Evolutionary conservation across 208 protist genomes (phyloP), one percentile per base, ranked within the genome.

Genomic region (Lotmaria passim): DNA sequence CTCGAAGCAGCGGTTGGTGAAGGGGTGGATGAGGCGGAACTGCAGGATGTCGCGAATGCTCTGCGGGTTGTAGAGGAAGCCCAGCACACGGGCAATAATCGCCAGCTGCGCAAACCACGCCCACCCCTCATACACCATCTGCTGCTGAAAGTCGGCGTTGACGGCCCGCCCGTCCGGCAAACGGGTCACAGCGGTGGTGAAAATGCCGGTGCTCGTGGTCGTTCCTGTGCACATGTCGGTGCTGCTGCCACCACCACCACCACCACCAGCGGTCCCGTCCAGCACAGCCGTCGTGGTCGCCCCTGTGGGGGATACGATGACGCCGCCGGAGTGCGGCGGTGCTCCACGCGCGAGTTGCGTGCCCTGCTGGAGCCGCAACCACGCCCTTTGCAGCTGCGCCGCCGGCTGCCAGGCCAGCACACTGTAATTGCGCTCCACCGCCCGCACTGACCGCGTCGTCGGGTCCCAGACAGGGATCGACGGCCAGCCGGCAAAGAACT

Each of bases 401-500:
- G 47, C 60, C 7, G 51, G 63, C 63, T 69, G 56, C 17, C 48
- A 11, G 38, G 28, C 70, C 23, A 81, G 57, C 33, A 90, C 71
- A 33, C 74, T 74, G 77, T 87, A 86, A 71, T 87, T 87, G 4
- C 81, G 70, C 69, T 81, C 74, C 24, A 85, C 74, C 21, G 70
- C 65, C 3, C 75, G 65, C 10, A 87, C 73, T n/a, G 38, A 60
- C 14, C 72, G 59, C 21, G 78, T 82, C 17, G 74, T 78, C n/a
- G 78, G 55, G 66, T 87, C 79, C 85, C 81, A 87, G 14, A 91
- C 73, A 19, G 85, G 85, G 21, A 91, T 86, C 2, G 85, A 87
- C 24, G 85, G 82, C 81, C 85, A 91, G 8, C 85, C 85, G n/a
- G 64, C 75, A 60, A 90, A 90, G 74, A 90, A 90, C 63, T 90